Percentiles rank a stretch among this genome's conserved stretches.
These are phyloP conservation scores for Aspergillus nidulans DNA, from an alignment of 495 filamentous ascomycete species.

Conservation along the genomic window DNA sequence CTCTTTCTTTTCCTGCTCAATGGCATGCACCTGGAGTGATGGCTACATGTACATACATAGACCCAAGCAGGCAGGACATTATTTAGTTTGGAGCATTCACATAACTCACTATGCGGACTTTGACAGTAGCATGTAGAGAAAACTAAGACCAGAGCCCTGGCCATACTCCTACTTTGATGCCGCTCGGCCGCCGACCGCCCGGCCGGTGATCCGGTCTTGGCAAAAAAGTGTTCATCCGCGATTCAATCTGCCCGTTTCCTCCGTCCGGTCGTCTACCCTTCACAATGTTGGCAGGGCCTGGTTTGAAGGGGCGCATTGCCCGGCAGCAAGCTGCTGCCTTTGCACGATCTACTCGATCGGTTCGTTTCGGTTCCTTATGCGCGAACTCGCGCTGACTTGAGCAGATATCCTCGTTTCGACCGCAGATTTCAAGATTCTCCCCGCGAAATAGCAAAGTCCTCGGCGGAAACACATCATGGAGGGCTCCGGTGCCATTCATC, in stretches of 20 bases:
- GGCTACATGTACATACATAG: constrained; percentile 32
- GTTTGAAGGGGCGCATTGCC: constrained; percentile 32
- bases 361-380: constrained; percentile 7
- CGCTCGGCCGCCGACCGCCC: constrained; percentile 1
- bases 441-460: constrained; percentile 21
- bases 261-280: constrained; percentile 11
- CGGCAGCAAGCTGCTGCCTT: constrained; percentile 32
- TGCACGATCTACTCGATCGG: constrained; percentile 35
- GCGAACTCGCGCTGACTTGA: not conserved
- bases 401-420: constrained; percentile 39
- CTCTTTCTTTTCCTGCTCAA: not conserved
- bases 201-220: constrained; percentile 5
- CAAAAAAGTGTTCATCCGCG: constrained; percentile 6
- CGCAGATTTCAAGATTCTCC: constrained; percentile 23
- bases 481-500: constrained; percentile 16
- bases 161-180: not conserved
- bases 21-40: constrained; percentile 14
- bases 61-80: constrained; percentile 17
- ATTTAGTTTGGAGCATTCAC: constrained; percentile 11
- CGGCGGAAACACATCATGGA: constrained; percentile 24
- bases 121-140: no score
- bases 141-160: no score
- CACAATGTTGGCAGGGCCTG: constrained; percentile 36
- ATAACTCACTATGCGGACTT: not conserved
- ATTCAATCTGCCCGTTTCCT: constrained; percentile 14